Evolutionary conservation across 2,329 filamentous ascomycete species (phyloP).

Genomic region (Leptodontidium sp.): DNA sequence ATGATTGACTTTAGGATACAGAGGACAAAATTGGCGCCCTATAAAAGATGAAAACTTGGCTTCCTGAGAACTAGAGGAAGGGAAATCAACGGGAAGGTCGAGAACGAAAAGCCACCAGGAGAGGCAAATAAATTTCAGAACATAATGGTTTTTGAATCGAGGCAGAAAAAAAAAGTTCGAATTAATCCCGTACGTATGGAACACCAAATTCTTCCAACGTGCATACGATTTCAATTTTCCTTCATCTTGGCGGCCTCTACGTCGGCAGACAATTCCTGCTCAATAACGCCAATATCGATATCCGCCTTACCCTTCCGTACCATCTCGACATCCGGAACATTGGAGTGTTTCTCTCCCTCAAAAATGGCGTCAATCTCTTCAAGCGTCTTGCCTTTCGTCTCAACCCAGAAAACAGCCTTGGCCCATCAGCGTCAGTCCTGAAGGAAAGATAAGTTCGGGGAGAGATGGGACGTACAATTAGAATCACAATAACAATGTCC

Average conservation of each 20-base stretch:
- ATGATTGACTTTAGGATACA: not conserved
- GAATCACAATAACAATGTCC: slow-evolving; percentile 30
- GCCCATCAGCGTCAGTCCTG: not conserved
- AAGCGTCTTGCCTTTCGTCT: slow-evolving; percentile 50
- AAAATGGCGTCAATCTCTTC: slow-evolving; percentile 52
- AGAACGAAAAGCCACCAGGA: no score
- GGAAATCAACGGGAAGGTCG: no score
- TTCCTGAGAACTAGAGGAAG: no score
- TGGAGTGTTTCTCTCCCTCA: slow-evolving; percentile 46
- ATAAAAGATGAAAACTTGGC: no score
- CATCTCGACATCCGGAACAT: slow-evolving; percentile 33
- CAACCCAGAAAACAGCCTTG: slow-evolving; percentile 46
- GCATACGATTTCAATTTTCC: not conserved
- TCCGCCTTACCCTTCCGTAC: slow-evolving; percentile 27
- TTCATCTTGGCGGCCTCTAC: slow-evolving; percentile 11
- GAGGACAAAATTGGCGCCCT: no score
- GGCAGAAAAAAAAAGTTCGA: no score
- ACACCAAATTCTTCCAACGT: no score
- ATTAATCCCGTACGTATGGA: no score
- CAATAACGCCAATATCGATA: slow-evolving; percentile 19
- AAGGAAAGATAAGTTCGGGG: no score
- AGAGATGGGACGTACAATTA: slow-evolving; percentile 36
- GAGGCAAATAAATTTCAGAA: no score
- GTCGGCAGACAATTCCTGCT: slow-evolving; percentile 1
- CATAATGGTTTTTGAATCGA: no score